Base-by-base conservation (phyloP, 2,329 filamentous ascomycete genomes). In the Botrytis deweyae region DNA sequence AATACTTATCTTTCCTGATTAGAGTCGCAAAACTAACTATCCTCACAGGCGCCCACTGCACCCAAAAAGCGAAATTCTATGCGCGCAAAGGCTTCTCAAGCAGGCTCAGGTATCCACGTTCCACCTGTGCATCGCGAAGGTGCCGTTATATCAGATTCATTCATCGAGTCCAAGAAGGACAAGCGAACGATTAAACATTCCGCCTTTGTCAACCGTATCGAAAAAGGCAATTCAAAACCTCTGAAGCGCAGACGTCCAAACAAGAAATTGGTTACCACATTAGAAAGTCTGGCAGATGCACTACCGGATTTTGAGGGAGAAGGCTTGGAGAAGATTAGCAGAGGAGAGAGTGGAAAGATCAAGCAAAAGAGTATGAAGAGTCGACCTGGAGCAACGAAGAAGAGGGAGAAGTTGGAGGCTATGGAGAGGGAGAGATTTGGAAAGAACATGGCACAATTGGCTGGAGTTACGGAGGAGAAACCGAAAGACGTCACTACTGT, bases 381-480 rank as follows among this genome's bases (percentile, higher is more conserved):
- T 76, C 86, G 90, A 72, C 93, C 90, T 4, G 95, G 95, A 0
- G 93, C 94, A 36, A 87, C 95, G 84, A 97, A 94, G 87, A 87
- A 89, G 80, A 96, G 94, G 84, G 93, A 94, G 83, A 91, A 88
- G 82, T 81, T 98, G 46, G 93, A 97, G 74, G 89, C 86, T 82
- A 86, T 89, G 74, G 95, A 98, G 87, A 92, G 93, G 84, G 90
- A 94, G 82, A 86, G 95, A 75, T 98, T 98, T 81, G 91, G 90
- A 55, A 89, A 87, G 81, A 98, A 94, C 81, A 86, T 98, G 87
- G 95, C 93, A 29, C 88, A 91, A 82, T 84, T 98, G 84, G 73
- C 74, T 4, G 61, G 36, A 29, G 55, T 73, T n/a, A 33, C 22
- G 14, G 64, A 63, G 70, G 73, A 67, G 64, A 29, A 76, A 76